Base-by-base conservation (phyloP, 148 eudicot species). In the Pharnaceum exiguum region DNA sequence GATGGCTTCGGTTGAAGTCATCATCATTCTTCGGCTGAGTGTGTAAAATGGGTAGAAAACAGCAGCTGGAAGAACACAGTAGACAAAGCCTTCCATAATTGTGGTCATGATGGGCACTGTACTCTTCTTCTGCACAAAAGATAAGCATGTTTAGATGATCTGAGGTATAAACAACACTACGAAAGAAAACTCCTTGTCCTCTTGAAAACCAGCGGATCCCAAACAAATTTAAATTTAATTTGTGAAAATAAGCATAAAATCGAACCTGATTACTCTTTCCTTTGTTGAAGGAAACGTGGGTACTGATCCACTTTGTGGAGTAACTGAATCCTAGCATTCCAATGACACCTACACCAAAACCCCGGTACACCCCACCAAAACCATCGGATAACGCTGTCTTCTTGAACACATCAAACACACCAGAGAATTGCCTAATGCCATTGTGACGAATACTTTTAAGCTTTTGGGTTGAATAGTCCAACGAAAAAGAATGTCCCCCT, bases 1-100 rank as follows among this genome's bases (percentile, higher is more conserved):
- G 0, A 3, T 24, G 4, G 60, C 42, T 58, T 71, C 70, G 5
- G 60, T 65, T 9, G 75, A 64, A 26, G 60, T 71, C 70, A 65
- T 64, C 75, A 71, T 71, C 70, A 71, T 64, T 59, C 70, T 64
- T 25, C 55, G 47, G 18, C 60, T 19, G 31, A 71, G 38, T 1
- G 75, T 45, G 24, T 22, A 2, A 5, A 46, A 1, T 17, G 75
- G 75, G 66, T 71, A 71, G n/a, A 4, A 7, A n/a, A 31, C 28
- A 7, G 19, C 47, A 1, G 43, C n/a, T n/a, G n/a, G 27, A 16
- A 48, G 11, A 28, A 37, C 10, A 5, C 3, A 51, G 10, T 4
- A 3, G 13, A 31, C 19, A 3, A 17, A 36, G 28, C 7, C 22
- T 3, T 27, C 1, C 1, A 22, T 11, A 0, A 19, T 10, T 7